Base-by-base conservation (phyloP, 2,329 filamentous ascomycete genomes). In the Ceratocystis destructans region DNA sequence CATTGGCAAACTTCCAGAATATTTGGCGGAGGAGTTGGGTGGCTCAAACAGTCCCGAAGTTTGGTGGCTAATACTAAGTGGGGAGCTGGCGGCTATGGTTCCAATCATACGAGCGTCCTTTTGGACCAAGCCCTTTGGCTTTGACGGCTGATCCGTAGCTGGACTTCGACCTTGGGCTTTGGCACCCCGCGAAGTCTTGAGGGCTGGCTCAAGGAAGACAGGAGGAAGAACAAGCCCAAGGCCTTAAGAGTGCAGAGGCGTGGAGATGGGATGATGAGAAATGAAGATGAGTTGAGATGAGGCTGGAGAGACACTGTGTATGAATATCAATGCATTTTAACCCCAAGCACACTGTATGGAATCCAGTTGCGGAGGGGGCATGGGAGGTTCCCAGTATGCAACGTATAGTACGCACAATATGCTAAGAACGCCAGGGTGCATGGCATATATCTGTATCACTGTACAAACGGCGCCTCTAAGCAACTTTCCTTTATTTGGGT, bases 1-100 rank as follows among this genome's bases (percentile, higher is more conserved):
- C 53, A 25, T 57, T 57, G 53, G 10, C 53, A 28, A 41, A 57
- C 53, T 57, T 57, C 53, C 53, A 57, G 53, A 57, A 57, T 28
- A 57, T 28, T 57, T 57, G 50, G 15, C 6, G 50, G 50, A 28
- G 50, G 20, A 55, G 50, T 20, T 22, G 53, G 53, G 53, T 15
- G 53, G 53, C 22, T 31, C 53, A 57, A 57, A 57, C 53, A 57
- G 28, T 31, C 53, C 53, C 28, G 28, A 57, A 22, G 53, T 57
- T 57, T 28, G 31, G 53, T 57, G 22, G 53, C 22, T 15, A 12
- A 10, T 15, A 41, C 37, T 12, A 41, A 41, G 37, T 41, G 37
- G 37, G 37, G 37, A 41, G 37, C 8, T 31, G 17, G 53, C 31
- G 53, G 12, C 50, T 22, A 20, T 31, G 50, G 53, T 31, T 31